A percentile compares a stretch with the other conserved stretches of the same genome.
Conservation (phyloP, 805 yeast genomes). For the Yamadazyma akitaensis region DNA sequence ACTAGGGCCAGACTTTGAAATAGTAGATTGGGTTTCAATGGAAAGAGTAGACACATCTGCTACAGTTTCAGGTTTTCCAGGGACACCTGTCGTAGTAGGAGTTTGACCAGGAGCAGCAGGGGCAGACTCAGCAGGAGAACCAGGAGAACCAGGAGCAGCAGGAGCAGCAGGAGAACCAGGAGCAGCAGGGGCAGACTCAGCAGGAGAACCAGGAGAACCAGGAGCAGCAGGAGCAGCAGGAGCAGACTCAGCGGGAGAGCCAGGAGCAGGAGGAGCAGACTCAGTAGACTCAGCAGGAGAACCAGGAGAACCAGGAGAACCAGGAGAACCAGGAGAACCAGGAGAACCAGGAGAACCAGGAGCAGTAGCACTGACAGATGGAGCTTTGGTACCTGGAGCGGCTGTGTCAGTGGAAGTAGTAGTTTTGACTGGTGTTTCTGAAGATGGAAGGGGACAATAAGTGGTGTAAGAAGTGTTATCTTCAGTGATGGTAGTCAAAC, state of each 20-base stretch:
- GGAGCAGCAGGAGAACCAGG: constrained; percentile 19
- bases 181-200: constrained; percentile 24
- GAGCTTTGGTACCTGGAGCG: too few relatives aligned
- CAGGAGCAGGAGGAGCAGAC: constrained; percentile 24
- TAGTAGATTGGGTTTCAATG: constrained; percentile 12
- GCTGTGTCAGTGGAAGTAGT: too few relatives aligned
- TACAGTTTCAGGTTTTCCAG: constrained; percentile 17
- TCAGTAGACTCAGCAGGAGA: constrained; percentile 19
- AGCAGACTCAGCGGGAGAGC: constrained; percentile 15
- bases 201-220: constrained; percentile 18
- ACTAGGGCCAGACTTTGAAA: constrained; percentile 17
- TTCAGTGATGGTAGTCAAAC: constrained; percentile 21
- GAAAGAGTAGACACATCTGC: constrained; percentile 16
- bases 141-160: constrained; percentile 12
- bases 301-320: constrained; percentile 21
- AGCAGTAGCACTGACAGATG: constrained; percentile 10
- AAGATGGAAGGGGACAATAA: constrained; percentile 13
- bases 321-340: constrained; percentile 20
- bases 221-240: constrained; percentile 26
- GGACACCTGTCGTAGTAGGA: constrained; percentile 18
- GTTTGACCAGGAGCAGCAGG: constrained; percentile 21
- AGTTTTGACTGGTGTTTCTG: constrained; percentile 14
- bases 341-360: constrained; percentile 16
- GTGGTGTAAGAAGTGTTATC: constrained; percentile 21
- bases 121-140: background rate